These are phyloP conservation scores for Salvia rosmarinus DNA, from an alignment of 257 asterid species.

Conservation along the genomic window DNA sequence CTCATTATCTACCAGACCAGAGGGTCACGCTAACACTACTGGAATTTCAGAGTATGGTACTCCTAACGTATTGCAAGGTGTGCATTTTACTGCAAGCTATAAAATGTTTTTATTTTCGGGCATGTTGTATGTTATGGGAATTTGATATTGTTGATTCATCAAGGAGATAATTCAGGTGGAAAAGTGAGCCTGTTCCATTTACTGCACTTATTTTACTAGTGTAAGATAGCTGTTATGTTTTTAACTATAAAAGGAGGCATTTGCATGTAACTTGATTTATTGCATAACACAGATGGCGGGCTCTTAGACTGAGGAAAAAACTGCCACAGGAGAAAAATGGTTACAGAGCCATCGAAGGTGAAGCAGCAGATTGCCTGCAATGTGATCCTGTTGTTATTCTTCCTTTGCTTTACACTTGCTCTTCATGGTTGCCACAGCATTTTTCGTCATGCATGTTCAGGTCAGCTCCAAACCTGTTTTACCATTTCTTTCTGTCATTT, in stretches of 20 bases:
- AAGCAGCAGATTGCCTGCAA: slow-evolving; percentile 33
- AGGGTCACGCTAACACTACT: slow-evolving; percentile 37
- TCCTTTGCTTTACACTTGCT: slow-evolving; percentile 80
- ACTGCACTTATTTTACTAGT: background rate
- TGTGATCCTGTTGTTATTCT: slow-evolving; percentile 57
- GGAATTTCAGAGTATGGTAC: slow-evolving; percentile 33
- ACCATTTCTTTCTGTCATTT: slow-evolving; percentile 5
- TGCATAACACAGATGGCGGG: slow-evolving; percentile 41
- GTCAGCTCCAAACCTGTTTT: slow-evolving; percentile 42
- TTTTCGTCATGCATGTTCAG: slow-evolving; percentile 93
- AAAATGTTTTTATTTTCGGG: slow-evolving; percentile 4
- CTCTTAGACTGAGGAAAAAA: slow-evolving; percentile 54
- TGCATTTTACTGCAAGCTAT: slow-evolving; percentile 29
- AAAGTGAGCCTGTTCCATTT: too few relatives aligned
- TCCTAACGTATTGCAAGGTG: slow-evolving; percentile 55
- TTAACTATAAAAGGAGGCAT: slow-evolving; percentile 23
- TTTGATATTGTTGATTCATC: slow-evolving; percentile 1
- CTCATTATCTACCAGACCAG: slow-evolving; percentile 34
- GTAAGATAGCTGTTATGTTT: background rate
- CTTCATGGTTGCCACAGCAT: slow-evolving; percentile 83
- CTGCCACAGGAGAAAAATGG: slow-evolving; percentile 38
- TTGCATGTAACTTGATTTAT: slow-evolving; percentile 19
- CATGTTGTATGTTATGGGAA: slow-evolving; percentile 23
- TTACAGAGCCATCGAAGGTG: slow-evolving; percentile 39
- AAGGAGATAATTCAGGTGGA: background rate